phyloP scores from a whole-genome alignment of 1,284 basidiomycete genomes.

The Malassezia psittaci region DNA sequence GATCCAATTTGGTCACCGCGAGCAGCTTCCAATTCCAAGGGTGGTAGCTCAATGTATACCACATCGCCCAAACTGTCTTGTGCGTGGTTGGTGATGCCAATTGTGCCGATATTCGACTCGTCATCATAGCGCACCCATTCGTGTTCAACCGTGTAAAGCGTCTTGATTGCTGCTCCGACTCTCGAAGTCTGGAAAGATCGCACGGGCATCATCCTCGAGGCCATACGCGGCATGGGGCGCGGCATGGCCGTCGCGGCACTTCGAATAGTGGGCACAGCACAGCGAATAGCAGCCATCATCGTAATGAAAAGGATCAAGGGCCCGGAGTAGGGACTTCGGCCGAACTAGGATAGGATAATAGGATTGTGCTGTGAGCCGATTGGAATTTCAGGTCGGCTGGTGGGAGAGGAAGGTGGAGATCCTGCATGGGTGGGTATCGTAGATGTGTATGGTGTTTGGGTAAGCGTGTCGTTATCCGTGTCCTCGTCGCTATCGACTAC shows the following conservation, averaged over 20 bases:
- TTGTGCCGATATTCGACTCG: slow-evolving; percentile 64
- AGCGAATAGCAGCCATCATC: slow-evolving; percentile 12
- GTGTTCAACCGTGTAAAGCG: slow-evolving; percentile 65
- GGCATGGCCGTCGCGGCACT: slow-evolving; percentile 1
- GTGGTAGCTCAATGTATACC: slow-evolving; percentile 88
- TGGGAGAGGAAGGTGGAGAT: background rate
- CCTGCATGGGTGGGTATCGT: no score
- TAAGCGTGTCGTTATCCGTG: no score
- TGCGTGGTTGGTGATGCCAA: slow-evolving; percentile 88
- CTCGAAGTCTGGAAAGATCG: slow-evolving; percentile 15
- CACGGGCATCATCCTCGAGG: background rate
- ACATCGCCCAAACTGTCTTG: slow-evolving; percentile 89
- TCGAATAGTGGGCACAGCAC: slow-evolving; percentile 3
- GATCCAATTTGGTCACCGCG: slow-evolving; percentile 89
- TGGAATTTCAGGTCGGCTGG: background rate
- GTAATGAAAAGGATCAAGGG: background rate
- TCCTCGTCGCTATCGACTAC: slow-evolving; percentile 12
- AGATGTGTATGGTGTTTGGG: no score
- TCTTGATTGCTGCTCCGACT: slow-evolving; percentile 19
- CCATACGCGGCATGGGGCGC: background rate
- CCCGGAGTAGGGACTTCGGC: background rate
- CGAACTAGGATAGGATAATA: background rate
- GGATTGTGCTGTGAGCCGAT: background rate
- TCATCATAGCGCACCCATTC: slow-evolving; percentile 78
- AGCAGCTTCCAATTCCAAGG: slow-evolving; percentile 59